A percentile compares a stretch with the other conserved stretches of the same genome.
These are phyloP conservation scores for Ceratocystis colombiana DNA, from an alignment of 2,329 filamentous ascomycete species.

Conservation along the genomic window DNA sequence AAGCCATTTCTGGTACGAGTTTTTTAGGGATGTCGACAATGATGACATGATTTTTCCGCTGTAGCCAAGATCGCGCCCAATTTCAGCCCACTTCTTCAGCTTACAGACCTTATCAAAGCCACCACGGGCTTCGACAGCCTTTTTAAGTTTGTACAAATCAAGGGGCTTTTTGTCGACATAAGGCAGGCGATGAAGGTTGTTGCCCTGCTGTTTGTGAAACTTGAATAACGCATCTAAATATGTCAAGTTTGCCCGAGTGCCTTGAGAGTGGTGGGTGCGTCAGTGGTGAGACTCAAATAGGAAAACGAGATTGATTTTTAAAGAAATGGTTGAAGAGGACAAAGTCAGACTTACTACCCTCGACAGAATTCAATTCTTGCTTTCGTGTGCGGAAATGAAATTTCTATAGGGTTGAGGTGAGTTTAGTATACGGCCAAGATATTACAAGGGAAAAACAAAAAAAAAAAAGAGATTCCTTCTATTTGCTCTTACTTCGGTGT, in stretches of 20 bases:
- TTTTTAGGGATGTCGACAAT: slow-evolving; percentile 91
- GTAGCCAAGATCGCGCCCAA: slow-evolving; percentile 90
- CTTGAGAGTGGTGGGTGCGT: slow-evolving; percentile 36
- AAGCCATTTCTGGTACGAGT: slow-evolving; percentile 95
- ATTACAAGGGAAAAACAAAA: slow-evolving; percentile 6
- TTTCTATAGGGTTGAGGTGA: slow-evolving; percentile 44
- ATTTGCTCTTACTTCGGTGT: slow-evolving; percentile 66
- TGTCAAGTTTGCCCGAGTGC: slow-evolving; percentile 87
- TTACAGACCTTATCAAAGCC: slow-evolving; percentile 97
- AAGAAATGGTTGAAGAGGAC: background rate
- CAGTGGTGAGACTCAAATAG: slow-evolving; percentile 11
- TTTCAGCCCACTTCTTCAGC: slow-evolving; percentile 97
- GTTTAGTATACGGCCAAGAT: slow-evolving; percentile 26
- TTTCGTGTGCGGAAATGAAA: slow-evolving; percentile 96
- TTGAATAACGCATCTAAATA: slow-evolving; percentile 92
- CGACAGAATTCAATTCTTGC: slow-evolving; percentile 93
- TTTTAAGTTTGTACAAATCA: slow-evolving; percentile 91
- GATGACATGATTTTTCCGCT: slow-evolving; percentile 99
- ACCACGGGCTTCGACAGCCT: slow-evolving; percentile 86
- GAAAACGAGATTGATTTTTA: background rate
- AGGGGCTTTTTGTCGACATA: slow-evolving; percentile 96
- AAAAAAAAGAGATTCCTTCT: slow-evolving; percentile 8
- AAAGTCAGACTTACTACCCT: slow-evolving; percentile 65
- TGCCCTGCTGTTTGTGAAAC: slow-evolving; percentile 94
- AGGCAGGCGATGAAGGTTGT: slow-evolving; percentile 83